Conservation (phyloP, 2,329 filamentous ascomycete genomes). For the Colletotrichum cereale region DNA sequence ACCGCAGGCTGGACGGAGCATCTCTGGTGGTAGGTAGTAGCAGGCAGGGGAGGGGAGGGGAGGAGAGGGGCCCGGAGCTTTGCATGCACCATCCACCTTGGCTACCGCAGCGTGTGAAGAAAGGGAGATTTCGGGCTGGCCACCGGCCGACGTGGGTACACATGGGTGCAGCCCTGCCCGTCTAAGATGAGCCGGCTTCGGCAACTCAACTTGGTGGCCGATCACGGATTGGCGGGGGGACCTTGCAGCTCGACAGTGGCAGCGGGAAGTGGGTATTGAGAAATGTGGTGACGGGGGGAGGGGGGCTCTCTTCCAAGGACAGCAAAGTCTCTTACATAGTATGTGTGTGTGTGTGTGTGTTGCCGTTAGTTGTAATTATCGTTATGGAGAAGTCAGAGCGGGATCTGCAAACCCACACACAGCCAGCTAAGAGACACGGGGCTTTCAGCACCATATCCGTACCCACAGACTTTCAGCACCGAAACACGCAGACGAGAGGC, state of each 20-base stretch:
- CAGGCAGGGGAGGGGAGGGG: not conserved
- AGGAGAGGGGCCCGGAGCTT: slow-evolving; percentile 7
- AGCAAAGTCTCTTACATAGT: no score
- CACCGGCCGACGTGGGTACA: not conserved
- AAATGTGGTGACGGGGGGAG: not conserved
- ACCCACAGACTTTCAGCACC: not conserved
- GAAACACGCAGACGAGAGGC: slow-evolving; percentile 21
- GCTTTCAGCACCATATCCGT: not conserved
- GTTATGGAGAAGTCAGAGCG: not conserved
- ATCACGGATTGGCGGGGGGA: slow-evolving; percentile 28
- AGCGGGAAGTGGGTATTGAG: slow-evolving; percentile 2
- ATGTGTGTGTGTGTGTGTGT: not conserved
- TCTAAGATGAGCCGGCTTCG: slow-evolving; percentile 22
- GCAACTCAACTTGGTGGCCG: slow-evolving; percentile 23
- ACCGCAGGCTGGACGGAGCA: not conserved
- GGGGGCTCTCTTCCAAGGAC: no score
- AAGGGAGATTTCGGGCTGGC: not conserved
- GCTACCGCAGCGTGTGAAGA: slow-evolving; percentile 3
- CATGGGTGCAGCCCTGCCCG: slow-evolving; percentile 1
- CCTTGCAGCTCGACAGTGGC: slow-evolving; percentile 13
- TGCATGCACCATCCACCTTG: not conserved
- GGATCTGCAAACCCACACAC: not conserved
- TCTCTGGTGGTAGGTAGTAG: not conserved
- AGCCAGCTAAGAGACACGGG: slow-evolving; percentile 26
- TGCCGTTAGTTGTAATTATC: not conserved